Base-by-base conservation (phyloP, 1,139 yeast genomes). In the Kodamaea fungicola region DNA sequence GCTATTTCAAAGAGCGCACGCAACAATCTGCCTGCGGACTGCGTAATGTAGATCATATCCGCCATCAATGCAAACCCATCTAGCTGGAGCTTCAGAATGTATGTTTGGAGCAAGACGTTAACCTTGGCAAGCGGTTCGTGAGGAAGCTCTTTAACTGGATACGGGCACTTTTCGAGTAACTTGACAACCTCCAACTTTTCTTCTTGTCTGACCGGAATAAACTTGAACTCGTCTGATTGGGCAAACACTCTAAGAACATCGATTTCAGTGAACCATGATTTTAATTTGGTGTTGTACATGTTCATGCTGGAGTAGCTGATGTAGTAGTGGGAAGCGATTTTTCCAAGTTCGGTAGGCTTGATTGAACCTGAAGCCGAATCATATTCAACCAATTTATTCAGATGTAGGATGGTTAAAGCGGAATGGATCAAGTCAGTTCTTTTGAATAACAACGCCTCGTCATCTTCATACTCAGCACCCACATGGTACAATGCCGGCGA, bases 1-100 rank as follows among this genome's bases (percentile, higher is more conserved):
- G 88, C 76, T 21, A 92, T 78, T 54, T 92, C 97, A 54, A 76
- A 82, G 46, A 94, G 75, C 0, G 98, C 97, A 37, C 97, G 66
- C 37, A 90, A 67, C 30, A 94, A 61, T 55, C 99, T 75, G 6
- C 95, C 95, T 1, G 97, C 97, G 28, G 95, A 87, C 57, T 92
- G 98, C 0, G 94, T 86, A 30, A 94, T 78, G 52, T 87, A 92
- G 3, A 87, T 74, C 97, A 90, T 89, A 63, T 94, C 99, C 0
- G 97, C 81, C 72, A 84, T 79, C 42, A 94, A 63, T 0, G 97
- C 97, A 65, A 87, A 87, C 1, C 97, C 98, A 2, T 85, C 95
- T 10, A 94, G 65, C 8, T 71, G 64, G 29, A 90, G 63, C 26
- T 83, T 62, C 1, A 97, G 86, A 12, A 94, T 83, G 51, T 86